Evolutionary conservation across 1,139 yeast genomes (phyloP), one percentile per base, ranked within the genome.

Genomic region (Candida albicans): DNA sequence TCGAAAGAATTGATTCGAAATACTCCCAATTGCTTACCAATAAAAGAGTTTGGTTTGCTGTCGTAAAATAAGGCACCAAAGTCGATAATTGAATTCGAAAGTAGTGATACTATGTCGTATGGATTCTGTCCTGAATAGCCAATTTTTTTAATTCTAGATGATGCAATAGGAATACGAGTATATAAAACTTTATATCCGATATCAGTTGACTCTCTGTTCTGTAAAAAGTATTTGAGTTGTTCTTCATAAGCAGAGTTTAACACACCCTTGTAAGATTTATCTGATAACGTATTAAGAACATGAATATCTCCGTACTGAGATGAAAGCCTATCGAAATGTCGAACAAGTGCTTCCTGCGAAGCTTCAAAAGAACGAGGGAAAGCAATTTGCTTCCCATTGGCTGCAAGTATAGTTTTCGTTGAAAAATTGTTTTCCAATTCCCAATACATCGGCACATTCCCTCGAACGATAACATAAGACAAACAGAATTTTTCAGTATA

Each of bases 381-480:
- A 22, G 70, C 67, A 3, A 84, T 67, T 48, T 72, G 79, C 49
- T 70, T 76, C 37, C 61, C 61, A 37, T 59, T 65, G 2, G 79
- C 73, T 11, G 79, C 71, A n/a, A 70, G 44, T 31, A 72, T 49
- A 22, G 55, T 62, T 45, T 61, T 66, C 39, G 68, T 68, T 12
- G 58, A 44, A 35, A 58, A 55, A 48, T 79, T 81, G 45, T 72
- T 74, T 42, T 82, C 86, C 55, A 64, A 65, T 42, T 71, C 75
- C 77, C 87, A 85, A 54, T 78, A 82, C 27, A 84, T 62, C 0
- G 95, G 93, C 2, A 81, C 83, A 58, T 85, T 85, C 0, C 90
- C 93, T 45, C 85, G 60, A 1, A 83, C 63, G 39, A 82, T 75
- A 1, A 80, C 73, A 52, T 83, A 83, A 2, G 87, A 75, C 47